Percentiles rank a stretch among this genome's conserved stretches.
Evolutionary conservation across 2,329 filamentous ascomycete genomes (phyloP).

Genomic region (Diaporthe vexans): DNA sequence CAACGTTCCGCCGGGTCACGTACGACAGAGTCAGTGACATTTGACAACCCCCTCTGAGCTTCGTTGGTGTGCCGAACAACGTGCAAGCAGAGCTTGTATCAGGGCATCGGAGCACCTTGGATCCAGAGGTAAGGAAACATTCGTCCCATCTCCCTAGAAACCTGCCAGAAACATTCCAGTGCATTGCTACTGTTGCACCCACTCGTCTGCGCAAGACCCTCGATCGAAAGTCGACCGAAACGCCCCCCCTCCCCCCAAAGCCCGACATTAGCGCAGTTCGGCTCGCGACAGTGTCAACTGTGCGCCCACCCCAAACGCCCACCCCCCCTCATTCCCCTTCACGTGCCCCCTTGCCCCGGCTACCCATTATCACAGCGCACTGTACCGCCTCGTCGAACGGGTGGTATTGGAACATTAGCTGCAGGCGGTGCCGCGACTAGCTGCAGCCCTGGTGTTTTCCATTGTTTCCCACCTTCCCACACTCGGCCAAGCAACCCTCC

Average conservation of each 20-base stretch:
- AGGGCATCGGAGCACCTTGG: slow-evolving; percentile 30
- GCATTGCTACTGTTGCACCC: slow-evolving; percentile 37
- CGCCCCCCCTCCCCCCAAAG: slow-evolving; percentile 20
- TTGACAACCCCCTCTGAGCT: slow-evolving; percentile 35
- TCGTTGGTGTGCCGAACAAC: slow-evolving; percentile 34
- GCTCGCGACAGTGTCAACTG: slow-evolving; percentile 45
- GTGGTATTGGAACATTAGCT: slow-evolving; percentile 44
- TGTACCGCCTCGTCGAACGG: slow-evolving; percentile 37
- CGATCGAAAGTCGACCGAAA: slow-evolving; percentile 26
- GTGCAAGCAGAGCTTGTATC: slow-evolving; percentile 38
- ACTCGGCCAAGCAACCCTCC: slow-evolving; percentile 46
- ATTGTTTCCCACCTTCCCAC: slow-evolving; percentile 48
- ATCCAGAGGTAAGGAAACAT: slow-evolving; percentile 42
- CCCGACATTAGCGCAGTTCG: slow-evolving; percentile 42
- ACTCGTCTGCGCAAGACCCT: slow-evolving; percentile 30
- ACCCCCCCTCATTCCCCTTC: slow-evolving; percentile 7
- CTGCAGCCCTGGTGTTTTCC: slow-evolving; percentile 35
- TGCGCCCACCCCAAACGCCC: slow-evolving; percentile 8
- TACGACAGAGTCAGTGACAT: slow-evolving; percentile 24
- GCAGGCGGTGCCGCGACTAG: slow-evolving; percentile 46
- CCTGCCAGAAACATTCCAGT: slow-evolving; percentile 42
- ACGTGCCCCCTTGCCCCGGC: slow-evolving; percentile 37
- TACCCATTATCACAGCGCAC: slow-evolving; percentile 34
- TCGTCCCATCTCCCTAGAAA: slow-evolving; percentile 37
- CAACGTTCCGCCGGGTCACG: slow-evolving; percentile 30